Evolutionary conservation across 192 early-diverging fungal species (phyloP).

Genomic region (Coemansia sp.): DNA sequence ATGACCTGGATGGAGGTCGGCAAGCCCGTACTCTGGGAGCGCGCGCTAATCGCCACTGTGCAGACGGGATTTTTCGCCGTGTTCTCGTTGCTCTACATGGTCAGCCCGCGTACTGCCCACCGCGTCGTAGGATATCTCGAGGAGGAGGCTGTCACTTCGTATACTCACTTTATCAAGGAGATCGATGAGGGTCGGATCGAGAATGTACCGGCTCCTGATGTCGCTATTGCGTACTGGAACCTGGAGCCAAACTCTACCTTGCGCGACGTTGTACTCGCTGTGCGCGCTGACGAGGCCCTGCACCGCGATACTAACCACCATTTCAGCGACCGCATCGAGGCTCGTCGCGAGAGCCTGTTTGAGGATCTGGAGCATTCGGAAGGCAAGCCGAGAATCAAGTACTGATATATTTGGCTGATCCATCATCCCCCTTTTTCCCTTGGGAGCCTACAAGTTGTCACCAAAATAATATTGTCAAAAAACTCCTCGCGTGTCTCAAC

Average conservation of each 20-base stretch:
- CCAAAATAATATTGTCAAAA: not conserved
- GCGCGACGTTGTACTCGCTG: conserved; percentile 83
- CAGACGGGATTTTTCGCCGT: conserved; percentile 92
- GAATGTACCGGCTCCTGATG: conserved; percentile 79
- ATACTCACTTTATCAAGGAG: conserved; percentile 83
- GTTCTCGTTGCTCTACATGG: conserved; percentile 83
- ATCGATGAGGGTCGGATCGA: conserved; percentile 77
- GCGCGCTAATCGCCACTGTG: conserved; percentile 68
- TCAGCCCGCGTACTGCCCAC: conserved; percentile 80
- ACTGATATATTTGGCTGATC: conserved; percentile 12
- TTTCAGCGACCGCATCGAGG: conserved; percentile 70
- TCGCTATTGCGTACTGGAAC: conserved; percentile 87
- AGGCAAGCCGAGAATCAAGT: conserved; percentile 38
- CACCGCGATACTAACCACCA: conserved; percentile 94
- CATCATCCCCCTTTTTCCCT: too few relatives aligned
- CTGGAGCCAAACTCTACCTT: conserved; percentile 69
- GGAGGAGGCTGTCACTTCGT: conserved; percentile 90
- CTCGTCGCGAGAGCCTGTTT: conserved; percentile 57
- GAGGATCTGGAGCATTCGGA: conserved; percentile 42
- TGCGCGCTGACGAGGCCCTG: conserved; percentile 87
- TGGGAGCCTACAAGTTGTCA: not conserved
- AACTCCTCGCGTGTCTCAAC: not conserved
- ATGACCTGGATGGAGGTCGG: conserved; percentile 79
- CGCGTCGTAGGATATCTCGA: conserved; percentile 92
- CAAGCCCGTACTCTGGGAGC: conserved; percentile 64